These are phyloP conservation scores for Calocera cornea DNA, from an alignment of 768 basidiomycete species.

Conservation along the genomic window DNA sequence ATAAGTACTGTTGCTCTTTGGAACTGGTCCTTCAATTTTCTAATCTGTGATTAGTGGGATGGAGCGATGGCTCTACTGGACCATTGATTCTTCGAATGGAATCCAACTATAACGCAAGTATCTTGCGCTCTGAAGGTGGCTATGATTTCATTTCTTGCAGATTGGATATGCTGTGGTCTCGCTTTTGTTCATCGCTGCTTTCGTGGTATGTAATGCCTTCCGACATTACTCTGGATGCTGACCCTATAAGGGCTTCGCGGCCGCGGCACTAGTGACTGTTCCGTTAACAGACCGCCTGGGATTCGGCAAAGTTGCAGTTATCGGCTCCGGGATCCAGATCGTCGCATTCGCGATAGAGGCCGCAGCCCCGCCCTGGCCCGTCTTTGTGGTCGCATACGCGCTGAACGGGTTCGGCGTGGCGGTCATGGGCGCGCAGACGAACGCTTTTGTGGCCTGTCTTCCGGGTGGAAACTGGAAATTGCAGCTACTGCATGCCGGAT, in stretches of 20 bases:
- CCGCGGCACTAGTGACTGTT: background rate
- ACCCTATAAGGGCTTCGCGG: background rate
- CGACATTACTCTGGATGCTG: background rate
- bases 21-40: background rate
- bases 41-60: background rate
- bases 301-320: constrained; percentile 4
- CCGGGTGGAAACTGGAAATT: constrained; percentile 18
- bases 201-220: background rate
- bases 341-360: constrained; percentile 27
- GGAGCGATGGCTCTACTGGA: constrained; percentile 6
- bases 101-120: constrained; percentile 1
- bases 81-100: constrained; percentile 8
- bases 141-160: background rate
- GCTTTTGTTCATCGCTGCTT: background rate
- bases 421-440: constrained; percentile 37
- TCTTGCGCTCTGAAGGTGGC: background rate
- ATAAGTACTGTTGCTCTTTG: background rate
- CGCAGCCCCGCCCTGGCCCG: constrained; percentile 34
- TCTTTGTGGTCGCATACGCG: constrained; percentile 31
- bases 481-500: constrained; percentile 16
- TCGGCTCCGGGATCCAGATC: constrained; percentile 23
- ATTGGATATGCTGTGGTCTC: constrained; percentile 7
- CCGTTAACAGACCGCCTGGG: background rate
- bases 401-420: constrained; percentile 36
- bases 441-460: constrained; percentile 33